Base-by-base conservation (phyloP, 2,329 filamentous ascomycete genomes). In the Diplodia corticola region DNA sequence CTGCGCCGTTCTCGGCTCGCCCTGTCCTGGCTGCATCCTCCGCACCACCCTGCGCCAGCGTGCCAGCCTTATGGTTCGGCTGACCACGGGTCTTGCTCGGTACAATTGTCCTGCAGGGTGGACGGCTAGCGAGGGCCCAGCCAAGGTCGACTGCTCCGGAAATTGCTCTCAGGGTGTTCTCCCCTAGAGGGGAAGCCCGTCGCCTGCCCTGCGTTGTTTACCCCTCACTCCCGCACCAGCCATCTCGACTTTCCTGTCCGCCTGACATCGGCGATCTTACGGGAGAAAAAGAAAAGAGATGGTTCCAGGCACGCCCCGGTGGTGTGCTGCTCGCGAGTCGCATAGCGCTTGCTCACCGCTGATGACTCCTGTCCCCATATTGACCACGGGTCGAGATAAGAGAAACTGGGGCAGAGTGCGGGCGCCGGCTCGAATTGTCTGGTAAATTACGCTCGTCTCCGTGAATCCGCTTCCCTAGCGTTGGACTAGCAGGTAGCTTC, bases 221-320 rank as follows among this genome's bases (percentile, higher is more conserved):
- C 30, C 37, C 55, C 40, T 35, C 57, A 35, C 44, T 22, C 44
- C 17, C 17, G 28, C 26, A 46, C 37, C 35, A 24, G 49, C 22
- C 54, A 46, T 24, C 57, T 61, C 40, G 57, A 61, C 44, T 20
- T 22, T 37, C 9, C 12, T 33, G 40, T 10, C 57, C 57, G 26
- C 57, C 33, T 61, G 57, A 61, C 57, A 61, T 61, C 57, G 57
- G 26, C 57, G 57, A 61, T 61, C 57, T 30, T 20, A 26, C 40
- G 15, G 51, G 26, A 60, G 17, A 35, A 53, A 54, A 54, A 12
- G 17, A 13, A 22, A 17, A 24, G 48, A n/a, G 5, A 24, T n/a
- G 22, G 33, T 20, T 15, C 40, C 26, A 24, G 44, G 28, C 22
- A 35, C 26, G 40, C 22, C 17, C 57, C 17, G n/a, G 55, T 46